phyloP scores from a whole-genome alignment of 345 rosid genomes.

The Rhizophora mangle region DNA sequence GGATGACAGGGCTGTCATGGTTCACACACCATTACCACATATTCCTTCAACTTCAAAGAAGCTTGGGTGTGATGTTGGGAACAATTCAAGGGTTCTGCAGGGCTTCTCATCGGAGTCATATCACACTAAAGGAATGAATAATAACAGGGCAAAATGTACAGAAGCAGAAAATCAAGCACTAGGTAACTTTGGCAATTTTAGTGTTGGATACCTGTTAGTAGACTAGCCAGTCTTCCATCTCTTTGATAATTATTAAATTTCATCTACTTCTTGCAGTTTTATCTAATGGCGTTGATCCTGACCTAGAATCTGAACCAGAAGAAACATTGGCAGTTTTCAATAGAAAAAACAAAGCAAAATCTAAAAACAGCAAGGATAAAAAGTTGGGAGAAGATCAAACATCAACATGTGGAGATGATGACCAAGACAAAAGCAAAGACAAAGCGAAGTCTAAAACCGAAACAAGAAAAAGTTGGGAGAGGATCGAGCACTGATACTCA shows the following conservation, averaged over 20 bases:
- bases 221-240: neutral
- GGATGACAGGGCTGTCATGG: slow-evolving; percentile 45
- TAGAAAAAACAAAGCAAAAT: slow-evolving; percentile 30
- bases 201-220: neutral
- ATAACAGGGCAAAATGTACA: slow-evolving; percentile 18
- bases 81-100: slow-evolving; percentile 35
- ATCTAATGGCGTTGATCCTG: slow-evolving; percentile 41
- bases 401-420: slow-evolving; percentile 19
- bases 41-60: slow-evolving; percentile 50
- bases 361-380: slow-evolving; percentile 17
- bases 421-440: slow-evolving; percentile 18
- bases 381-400: slow-evolving; percentile 23
- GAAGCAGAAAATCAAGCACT: slow-evolving; percentile 24
- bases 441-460: slow-evolving; percentile 27
- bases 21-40: slow-evolving; percentile 43
- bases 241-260: slow-evolving; percentile 4
- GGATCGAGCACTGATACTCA: slow-evolving; percentile 20
- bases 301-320: slow-evolving; percentile 39
- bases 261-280: slow-evolving; percentile 39
- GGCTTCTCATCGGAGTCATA: slow-evolving; percentile 37
- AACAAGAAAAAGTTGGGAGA: slow-evolving; percentile 22
- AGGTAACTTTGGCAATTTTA: slow-evolving; percentile 25
- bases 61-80: slow-evolving; percentile 33
- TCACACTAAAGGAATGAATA: slow-evolving; percentile 17
- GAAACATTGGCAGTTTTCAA: slow-evolving; percentile 29